Evolutionary conservation across 257 asterid genomes (phyloP).

Genomic region (Penstemon barbatus): DNA sequence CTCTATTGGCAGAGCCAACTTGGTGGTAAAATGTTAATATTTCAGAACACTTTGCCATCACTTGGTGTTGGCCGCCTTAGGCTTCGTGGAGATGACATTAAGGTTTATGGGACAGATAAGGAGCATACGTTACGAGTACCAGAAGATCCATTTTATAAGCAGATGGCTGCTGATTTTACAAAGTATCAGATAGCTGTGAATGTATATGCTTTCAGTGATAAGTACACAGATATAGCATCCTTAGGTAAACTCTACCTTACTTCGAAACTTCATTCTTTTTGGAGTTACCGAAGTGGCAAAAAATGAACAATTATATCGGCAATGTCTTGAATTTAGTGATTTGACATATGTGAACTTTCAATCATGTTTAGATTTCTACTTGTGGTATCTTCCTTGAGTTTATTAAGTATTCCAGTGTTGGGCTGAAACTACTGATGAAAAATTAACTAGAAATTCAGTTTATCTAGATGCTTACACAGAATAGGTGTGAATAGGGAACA

Average conservation of each 20-base stretch:
- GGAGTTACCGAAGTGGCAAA: too few relatives aligned
- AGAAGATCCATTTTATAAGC: constrained; percentile 98
- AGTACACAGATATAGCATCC: constrained; percentile 88
- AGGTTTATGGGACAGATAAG: constrained; percentile 88
- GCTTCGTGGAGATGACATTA: constrained; percentile 89
- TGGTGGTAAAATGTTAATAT: constrained; percentile 95
- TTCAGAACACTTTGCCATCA: constrained; percentile 91
- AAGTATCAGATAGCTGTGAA: constrained; percentile 93
- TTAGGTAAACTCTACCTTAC: constrained; percentile 55
- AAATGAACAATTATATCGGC: neutral
- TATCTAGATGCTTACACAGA: too few relatives aligned
- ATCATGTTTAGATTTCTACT: neutral
- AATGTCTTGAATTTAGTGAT: constrained; percentile 19
- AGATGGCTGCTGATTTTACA: constrained; percentile 99
- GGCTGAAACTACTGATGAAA: neutral
- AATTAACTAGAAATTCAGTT: too few relatives aligned
- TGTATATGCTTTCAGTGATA: constrained; percentile 89
- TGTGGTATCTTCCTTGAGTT: constrained; percentile 7
- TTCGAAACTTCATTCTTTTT: neutral
- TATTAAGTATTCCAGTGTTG: constrained; percentile 8
- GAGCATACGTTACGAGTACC: constrained; percentile 79
- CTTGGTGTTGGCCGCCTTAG: constrained; percentile 91
- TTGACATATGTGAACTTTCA: neutral
- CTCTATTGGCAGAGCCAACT: constrained; percentile 75
- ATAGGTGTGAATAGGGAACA: neutral